Base-by-base conservation (phyloP, 2,329 filamentous ascomycete species). In the Zymoseptoria crescenta region DNA sequence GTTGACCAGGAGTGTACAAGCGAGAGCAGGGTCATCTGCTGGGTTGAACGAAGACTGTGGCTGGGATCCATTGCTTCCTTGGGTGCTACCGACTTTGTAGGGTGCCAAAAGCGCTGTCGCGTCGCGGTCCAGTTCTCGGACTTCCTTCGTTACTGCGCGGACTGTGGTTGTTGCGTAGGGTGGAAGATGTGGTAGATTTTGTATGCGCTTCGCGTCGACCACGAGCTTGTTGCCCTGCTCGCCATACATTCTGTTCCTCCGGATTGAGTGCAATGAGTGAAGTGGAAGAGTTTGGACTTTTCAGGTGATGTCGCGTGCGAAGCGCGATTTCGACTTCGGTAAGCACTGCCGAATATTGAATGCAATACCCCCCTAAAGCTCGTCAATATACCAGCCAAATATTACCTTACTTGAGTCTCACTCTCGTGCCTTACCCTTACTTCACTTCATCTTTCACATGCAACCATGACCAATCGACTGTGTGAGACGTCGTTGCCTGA, bases 141-240 rank as follows among this genome's bases (percentile, higher is more conserved):
- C 91, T 80, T 99, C 94, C 68, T 91, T 87, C 1, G 91, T 88
- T 54, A 96, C 88, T 20, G 85, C 84, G 59, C 92, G 91, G 57
- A 97, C 90, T 51, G 95, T 83, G 71, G 97, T 94, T 28, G 91
- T 87, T 75, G 96, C 91, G 73, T 97, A 97, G 3, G 91, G 87
- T 0, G 94, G 94, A 2, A 99, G 83, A 72, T 95, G 86, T 30
- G 86, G 79, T 58, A 99, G 84, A 65, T 89, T 88, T 75, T 94
- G 91, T 19, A 89, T 96, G 72, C 94, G 86, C 81, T 97, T 97
- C 73, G 94, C 94, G 80, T 97, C 89, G 79, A 93, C 88, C 68
- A 95, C 92, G 90, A 96, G 78, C 76, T 96, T 96, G 73, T 91
- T 88, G 55, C 88, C 90, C 60, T 90, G 78, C 73, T 96, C 91